These are phyloP conservation scores for Rhizoclosmatium sp. DNA, from an alignment of 192 early-diverging fungal species.

Conservation along the genomic window DNA sequence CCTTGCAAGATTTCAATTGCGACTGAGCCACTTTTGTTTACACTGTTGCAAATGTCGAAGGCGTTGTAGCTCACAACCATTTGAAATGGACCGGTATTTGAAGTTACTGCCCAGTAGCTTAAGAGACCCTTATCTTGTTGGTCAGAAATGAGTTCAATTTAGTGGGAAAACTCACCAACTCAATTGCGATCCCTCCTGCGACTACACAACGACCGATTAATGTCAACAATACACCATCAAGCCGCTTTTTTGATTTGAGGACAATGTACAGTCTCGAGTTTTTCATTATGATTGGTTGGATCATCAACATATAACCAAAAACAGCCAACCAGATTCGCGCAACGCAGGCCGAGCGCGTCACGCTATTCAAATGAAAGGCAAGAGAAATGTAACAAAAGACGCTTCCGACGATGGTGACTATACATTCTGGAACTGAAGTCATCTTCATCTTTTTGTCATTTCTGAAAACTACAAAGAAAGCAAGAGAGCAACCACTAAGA, in stretches of 20 bases:
- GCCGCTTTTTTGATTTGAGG: slow-evolving; percentile 1
- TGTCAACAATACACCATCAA: neutral
- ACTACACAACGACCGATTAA: neutral
- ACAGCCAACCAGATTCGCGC: slow-evolving; percentile 3
- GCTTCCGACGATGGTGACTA: slow-evolving; percentile 1
- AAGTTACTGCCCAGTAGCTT: neutral
- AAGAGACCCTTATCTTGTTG: neutral
- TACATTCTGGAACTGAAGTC: slow-evolving; percentile 7
- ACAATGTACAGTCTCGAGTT: neutral
- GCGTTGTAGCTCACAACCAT: neutral
- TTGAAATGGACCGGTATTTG: neutral
- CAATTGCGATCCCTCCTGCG: neutral
- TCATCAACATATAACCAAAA: neutral
- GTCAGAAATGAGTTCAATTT: neutral
- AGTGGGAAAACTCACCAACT: neutral
- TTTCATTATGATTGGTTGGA: slow-evolving; percentile 3
- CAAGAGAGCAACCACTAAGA: neutral
- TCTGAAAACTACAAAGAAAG: neutral
- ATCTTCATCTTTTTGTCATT: slow-evolving; percentile 3
- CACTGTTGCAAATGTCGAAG: neutral
- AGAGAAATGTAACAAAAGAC: neutral
- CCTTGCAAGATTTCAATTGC: neutral
- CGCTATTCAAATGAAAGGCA: neutral
- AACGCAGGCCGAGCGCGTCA: neutral
- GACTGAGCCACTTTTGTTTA: neutral